Percentiles rank a stretch among this genome's conserved stretches.
Evolutionary conservation across 192 early-diverging fungal genomes (phyloP).

Genomic region (Spinellus fusiger): DNA sequence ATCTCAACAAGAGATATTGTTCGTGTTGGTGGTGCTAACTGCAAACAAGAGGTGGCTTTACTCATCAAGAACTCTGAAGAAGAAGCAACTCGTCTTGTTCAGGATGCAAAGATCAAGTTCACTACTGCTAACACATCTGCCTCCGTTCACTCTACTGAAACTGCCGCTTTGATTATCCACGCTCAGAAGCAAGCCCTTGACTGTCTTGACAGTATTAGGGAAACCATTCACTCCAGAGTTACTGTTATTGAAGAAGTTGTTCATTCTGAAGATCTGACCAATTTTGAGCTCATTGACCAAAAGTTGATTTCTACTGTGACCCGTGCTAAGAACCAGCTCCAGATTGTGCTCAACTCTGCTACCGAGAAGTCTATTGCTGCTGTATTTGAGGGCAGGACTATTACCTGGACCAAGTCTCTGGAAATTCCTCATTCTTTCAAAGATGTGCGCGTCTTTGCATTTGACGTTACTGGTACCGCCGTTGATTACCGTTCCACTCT

Average conservation of each 20-base stretch:
- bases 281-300: conserved; percentile 6
- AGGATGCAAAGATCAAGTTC: conserved; percentile 2
- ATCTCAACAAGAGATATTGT: not conserved
- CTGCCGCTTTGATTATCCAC: not conserved
- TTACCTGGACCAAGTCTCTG: conserved; percentile 19
- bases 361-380: conserved; percentile 6
- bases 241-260: conserved; percentile 1
- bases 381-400: conserved; percentile 18
- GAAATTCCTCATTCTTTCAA: conserved; percentile 15
- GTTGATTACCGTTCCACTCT: conserved; percentile 14
- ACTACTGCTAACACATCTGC: not conserved
- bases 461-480: conserved; percentile 16
- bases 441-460: conserved; percentile 10
- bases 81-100: not conserved
- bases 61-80: conserved; percentile 4
- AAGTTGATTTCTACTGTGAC: not conserved
- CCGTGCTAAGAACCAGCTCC: conserved; percentile 6
- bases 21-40: not conserved
- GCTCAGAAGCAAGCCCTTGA: not conserved
- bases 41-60: not conserved
- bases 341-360: conserved; percentile 1
- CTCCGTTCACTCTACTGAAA: not conserved
- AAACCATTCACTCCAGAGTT: conserved; percentile 1
- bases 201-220: conserved; percentile 1
- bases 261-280: not conserved